These are phyloP conservation scores for Aspergillus pseudonomiae DNA, from an alignment of 2,329 filamentous ascomycete species.

Conservation along the genomic window DNA sequence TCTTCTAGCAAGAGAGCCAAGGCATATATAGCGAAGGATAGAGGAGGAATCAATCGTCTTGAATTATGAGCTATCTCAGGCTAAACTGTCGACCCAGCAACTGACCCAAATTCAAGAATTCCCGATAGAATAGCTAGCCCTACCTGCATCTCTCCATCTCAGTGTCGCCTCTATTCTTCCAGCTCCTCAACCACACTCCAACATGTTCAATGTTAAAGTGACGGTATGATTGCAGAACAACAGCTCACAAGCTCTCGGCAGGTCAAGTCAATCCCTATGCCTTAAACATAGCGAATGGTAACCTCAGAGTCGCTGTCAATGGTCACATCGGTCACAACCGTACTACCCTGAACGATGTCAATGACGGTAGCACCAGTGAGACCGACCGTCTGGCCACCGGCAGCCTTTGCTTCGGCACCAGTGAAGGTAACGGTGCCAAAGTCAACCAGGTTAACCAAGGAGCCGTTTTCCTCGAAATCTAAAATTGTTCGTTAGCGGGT, in stretches of 20 bases:
- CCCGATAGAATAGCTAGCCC: neutral
- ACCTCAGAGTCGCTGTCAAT: constrained; percentile 21
- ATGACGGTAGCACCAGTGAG: constrained; percentile 45
- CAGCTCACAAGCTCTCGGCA: neutral
- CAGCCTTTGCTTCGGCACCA: constrained; percentile 38
- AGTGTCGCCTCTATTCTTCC: neutral
- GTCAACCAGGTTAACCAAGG: constrained; percentile 50
- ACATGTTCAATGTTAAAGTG: neutral
- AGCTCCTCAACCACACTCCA: neutral
- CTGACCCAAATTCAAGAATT: neutral
- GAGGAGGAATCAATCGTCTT: neutral
- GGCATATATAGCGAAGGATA: neutral
- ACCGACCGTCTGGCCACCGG: constrained; percentile 30
- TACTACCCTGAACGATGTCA: constrained; percentile 48
- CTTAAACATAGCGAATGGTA: constrained; percentile 27
- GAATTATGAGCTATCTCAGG: neutral
- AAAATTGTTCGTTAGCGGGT: neutral
- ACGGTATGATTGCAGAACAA: neutral
- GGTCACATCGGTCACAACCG: constrained; percentile 39
- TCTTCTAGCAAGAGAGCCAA: too few relatives aligned
- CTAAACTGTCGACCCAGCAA: neutral
- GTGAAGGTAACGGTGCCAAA: constrained; percentile 55
- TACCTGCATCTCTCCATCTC: neutral
- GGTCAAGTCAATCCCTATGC: neutral
- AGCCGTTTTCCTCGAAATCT: constrained; percentile 45